Base-by-base conservation (phyloP, 2,329 filamentous ascomycete species). In the Fusarium sp. region DNA sequence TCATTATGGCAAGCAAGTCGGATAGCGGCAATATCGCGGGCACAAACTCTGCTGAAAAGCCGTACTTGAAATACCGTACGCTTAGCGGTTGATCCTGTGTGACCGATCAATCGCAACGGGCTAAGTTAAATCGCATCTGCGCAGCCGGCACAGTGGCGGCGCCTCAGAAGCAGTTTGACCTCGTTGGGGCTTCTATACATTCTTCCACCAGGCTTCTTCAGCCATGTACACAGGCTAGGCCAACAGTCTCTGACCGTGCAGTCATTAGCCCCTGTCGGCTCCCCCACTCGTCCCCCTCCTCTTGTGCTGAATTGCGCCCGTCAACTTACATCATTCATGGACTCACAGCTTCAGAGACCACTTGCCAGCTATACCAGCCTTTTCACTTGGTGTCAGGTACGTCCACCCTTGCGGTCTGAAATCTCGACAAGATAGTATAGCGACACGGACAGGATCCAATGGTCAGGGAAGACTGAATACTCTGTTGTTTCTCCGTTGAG, bases 241-340 rank as follows among this genome's bases (percentile, higher is more conserved):
- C 61, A 62, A 55, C 57, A 33, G 41, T 50, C 48, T 44, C 33
- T 37, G 49, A 37, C 39, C 50, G 67, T 45, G 37, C 43, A 61
- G 32, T 54, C 45, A 19, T 48, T 45, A 64, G 47, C 55, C 62
- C 62, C 68, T 59, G 67, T 52, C 67, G 60, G 47, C 59, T 47
- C 66, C 68, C 67, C 71, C 66, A 71, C 67, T 70, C 54, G 17
- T 56, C 52, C 65, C 56, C 48, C 63, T 56, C 62, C 44, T 55
- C 13, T 43, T 44, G 25, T 51, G 58, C 49, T 60, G 52, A 61
- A 67, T 65, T 67, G 63, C 58, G 63, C 66, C 68, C 70, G 62
- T 60, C 69, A 69, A 72, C 65, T 72, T 73, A 73, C 71, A 73
- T 72, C 69, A 73, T 73, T 71, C 53, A 70, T 70, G 62, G 62